Evolutionary conservation across 23 red algal genomes (phyloP), one percentile per base, ranked within the genome.

Genomic region (Gracilaria domingensis): DNA sequence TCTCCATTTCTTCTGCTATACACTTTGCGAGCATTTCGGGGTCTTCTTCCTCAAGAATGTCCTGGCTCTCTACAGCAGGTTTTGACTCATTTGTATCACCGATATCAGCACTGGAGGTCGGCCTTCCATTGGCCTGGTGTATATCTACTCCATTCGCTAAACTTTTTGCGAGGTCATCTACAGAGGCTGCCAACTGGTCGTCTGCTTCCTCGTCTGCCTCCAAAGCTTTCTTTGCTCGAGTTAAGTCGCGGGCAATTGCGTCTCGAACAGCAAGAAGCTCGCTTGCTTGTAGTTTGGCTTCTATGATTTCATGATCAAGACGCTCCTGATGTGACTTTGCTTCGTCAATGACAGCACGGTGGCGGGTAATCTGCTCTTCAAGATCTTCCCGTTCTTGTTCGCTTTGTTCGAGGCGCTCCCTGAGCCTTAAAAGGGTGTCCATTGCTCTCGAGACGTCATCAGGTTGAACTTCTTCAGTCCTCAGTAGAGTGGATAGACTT

Each of bases 251-350:
- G 20, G 87, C 87, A 25, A 90, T 57, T 70, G 57, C 55, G 29
- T 90, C 87, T 39, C 87, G 71, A 51, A 53, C 76, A 53, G 59
- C 74, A 48, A 90, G 72, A 54, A 81, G 60, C 24, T 90, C 87
- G n/a, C 87, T 74, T 33, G 74, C 49, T 30, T 81, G 51, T 28
- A 90, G 38, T 28, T 81, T 80, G 36, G 87, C 75, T 30, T 90
- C 57, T 49, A 90, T 90, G 64, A 90, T 90, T 45, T 90, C 75
- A 18, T 64, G 74, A 70, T 90, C 87, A 21, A 90, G 11, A 6
- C 76, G 73, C 54, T 67, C 74, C n/a, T 65, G 57, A 80, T 90
- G 73, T 49, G 48, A 82, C 36, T 82, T 59, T 60, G 79, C 37
- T 8, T 65, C 54, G 9, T 65, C 53, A 34, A 62, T 82, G 26